A percentile compares a stretch with the other conserved stretches of the same genome.
Evolutionary conservation across 176 grass and related monocot species (phyloP).

Genomic region (Luzula sylvatica): DNA sequence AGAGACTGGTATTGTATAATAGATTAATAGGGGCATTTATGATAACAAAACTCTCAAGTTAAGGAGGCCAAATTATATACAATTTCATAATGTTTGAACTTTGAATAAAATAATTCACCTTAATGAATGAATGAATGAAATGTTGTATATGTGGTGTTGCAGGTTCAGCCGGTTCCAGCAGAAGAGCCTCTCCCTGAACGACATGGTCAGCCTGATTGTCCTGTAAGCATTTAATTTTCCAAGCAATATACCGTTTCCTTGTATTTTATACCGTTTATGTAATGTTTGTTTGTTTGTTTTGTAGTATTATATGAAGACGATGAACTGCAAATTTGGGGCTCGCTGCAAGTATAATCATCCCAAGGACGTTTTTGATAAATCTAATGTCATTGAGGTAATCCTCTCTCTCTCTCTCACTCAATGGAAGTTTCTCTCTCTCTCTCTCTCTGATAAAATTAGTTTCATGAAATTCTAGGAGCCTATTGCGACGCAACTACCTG

Average conservation of each 20-base stretch:
- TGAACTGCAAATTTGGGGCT: constrained; percentile 51
- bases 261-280: background rate
- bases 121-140: constrained; percentile 22
- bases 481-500: constrained; percentile 31
- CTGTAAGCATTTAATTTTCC: constrained; percentile 52
- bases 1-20: too few species aligned
- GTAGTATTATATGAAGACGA: constrained; percentile 63
- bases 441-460: constrained; percentile 9
- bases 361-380: constrained; percentile 29
- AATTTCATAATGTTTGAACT: too few species aligned
- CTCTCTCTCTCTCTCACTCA: background rate
- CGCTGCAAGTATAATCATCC: constrained; percentile 97
- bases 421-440: constrained; percentile 1
- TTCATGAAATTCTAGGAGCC: constrained; percentile 33
- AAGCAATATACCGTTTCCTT: background rate
- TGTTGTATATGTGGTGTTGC: constrained; percentile 23
- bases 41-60: too few species aligned
- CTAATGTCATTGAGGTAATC: constrained; percentile 15
- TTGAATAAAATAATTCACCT: background rate
- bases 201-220: constrained; percentile 61
- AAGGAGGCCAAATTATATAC: too few species aligned
- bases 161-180: constrained; percentile 32
- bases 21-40: too few species aligned
- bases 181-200: constrained; percentile 67
- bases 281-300: constrained; percentile 15